phyloP scores from a whole-genome alignment of 768 basidiomycete genomes.

The Kwoniella sp. region DNA sequence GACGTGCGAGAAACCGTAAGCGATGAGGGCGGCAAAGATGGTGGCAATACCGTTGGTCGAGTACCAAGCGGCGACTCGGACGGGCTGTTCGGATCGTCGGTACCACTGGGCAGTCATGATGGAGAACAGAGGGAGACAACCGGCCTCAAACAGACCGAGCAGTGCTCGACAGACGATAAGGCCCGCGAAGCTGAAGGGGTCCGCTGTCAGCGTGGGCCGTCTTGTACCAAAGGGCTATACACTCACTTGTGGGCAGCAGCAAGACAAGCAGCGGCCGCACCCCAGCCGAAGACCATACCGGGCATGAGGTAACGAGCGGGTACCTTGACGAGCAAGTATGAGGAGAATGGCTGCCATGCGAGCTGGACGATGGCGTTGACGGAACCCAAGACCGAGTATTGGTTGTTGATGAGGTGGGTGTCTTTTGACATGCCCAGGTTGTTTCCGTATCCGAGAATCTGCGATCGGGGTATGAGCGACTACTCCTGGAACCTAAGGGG shows the following conservation, averaged over 20 bases:
- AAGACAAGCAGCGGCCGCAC: constrained; percentile 31
- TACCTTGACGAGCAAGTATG: constrained; percentile 43
- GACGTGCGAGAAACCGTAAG: constrained; percentile 43
- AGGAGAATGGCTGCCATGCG: constrained; percentile 46
- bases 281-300: constrained; percentile 44
- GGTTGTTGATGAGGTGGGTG: constrained; percentile 23
- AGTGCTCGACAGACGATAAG: constrained; percentile 44
- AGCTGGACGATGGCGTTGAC: constrained; percentile 45
- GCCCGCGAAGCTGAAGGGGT: constrained; percentile 8
- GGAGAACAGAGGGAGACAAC: constrained; percentile 26
- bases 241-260: constrained; percentile 24
- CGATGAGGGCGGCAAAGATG: constrained; percentile 37
- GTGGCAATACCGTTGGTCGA: constrained; percentile 42
- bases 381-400: constrained; percentile 35
- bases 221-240: background rate
- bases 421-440: constrained; percentile 42
- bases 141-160: constrained; percentile 47
- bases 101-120: constrained; percentile 45
- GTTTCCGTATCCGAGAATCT: constrained; percentile 39
- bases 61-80: constrained; percentile 39
- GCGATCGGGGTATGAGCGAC: background rate
- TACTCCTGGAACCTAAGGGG: constrained; percentile 1
- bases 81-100: constrained; percentile 32
- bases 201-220: background rate
- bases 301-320: constrained; percentile 43